Conservation (phyloP, 2,329 filamentous ascomycete species). For the Pseudogymnoascus sp. region DNA sequence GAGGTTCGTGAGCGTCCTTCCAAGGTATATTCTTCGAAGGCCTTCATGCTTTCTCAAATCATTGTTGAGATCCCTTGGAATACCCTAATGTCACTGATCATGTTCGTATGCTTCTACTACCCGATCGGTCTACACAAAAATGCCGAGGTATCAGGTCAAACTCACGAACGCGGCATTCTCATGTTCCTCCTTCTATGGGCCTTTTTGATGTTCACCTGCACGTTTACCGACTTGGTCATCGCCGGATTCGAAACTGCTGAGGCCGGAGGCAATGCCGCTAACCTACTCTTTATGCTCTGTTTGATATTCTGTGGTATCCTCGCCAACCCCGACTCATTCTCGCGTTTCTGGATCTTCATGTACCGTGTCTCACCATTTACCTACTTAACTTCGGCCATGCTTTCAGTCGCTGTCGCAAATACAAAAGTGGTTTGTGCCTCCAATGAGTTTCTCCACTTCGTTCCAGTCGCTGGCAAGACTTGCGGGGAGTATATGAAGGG, state of each 20-base stretch:
- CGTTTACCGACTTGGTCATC: conserved; percentile 73
- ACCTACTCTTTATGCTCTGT: conserved; percentile 63
- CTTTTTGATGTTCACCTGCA: conserved; percentile 74
- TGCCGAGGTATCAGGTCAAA: conserved; percentile 52
- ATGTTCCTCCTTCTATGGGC: conserved; percentile 70
- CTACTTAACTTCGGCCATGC: conserved; percentile 66
- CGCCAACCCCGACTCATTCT: conserved; percentile 52
- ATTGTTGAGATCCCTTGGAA: conserved; percentile 41
- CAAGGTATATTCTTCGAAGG: conserved; percentile 54
- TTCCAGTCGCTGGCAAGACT: conserved; percentile 46
- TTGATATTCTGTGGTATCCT: conserved; percentile 73
- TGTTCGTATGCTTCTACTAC: conserved; percentile 50
- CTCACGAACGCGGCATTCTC: conserved; percentile 62
- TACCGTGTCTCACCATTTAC: conserved; percentile 42
- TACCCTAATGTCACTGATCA: conserved; percentile 36
- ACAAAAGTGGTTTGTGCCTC: conserved; percentile 55
- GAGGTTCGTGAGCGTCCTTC: conserved; percentile 52
- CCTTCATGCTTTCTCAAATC: conserved; percentile 47
- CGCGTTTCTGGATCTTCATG: conserved; percentile 78
- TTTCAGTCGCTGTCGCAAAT: conserved; percentile 63
- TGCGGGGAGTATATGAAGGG: conserved; percentile 51
- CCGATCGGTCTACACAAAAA: conserved; percentile 54
- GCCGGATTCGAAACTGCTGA: conserved; percentile 70
- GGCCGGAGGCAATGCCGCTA: conserved; percentile 67
- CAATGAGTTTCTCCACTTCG: conserved; percentile 62